Evolutionary conservation across 2,329 filamentous ascomycete genomes (phyloP), one percentile per base, ranked within the genome.

Genomic region (Penicillium corylophilum): DNA sequence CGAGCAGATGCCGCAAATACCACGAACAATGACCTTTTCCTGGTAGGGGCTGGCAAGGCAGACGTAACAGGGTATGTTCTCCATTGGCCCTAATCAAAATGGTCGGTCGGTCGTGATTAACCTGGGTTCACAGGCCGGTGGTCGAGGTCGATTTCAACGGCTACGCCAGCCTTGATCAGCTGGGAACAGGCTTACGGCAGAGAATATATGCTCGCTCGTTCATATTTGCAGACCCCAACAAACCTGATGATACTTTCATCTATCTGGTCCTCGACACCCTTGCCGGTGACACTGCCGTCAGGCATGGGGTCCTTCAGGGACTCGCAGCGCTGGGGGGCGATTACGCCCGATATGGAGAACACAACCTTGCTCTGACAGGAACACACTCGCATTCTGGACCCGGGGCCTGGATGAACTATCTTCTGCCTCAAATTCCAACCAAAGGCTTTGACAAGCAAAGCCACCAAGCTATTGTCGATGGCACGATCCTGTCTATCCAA

Each of bases 351-450:
- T 97, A 96, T 71, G 83, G 80, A 42, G 82, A 88, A 63, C 81
- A 88, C 62, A 97, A 96, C 65, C 75, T 96, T 31, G 93, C 93
- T 29, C 82, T 97, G 20, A 95, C 90, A 0, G 93, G 92, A 48
- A 97, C 93, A 0, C 93, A 97, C 71, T 94, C 89, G 23, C 93
- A 97, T 73, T 87, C 91, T 22, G 93, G 92, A 0, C 92, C 93
- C 0, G 93, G 89, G 2, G 93, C 88, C 5, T 97, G 91, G 90
- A 79, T 95, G 68, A 97, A 97, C 73, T 97, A 96, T 67, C 80
- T 97, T 9, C 79, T 96, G 5, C 93, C 92, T 7, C 92, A 96
- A 67, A 88, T 97, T 58, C 94, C 93, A 0, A 92, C 86, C 64
- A 81, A 88, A 52, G 93, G 93, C 0, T 96, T 96, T 63, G 82